Evolutionary conservation across 805 yeast genomes (phyloP).

Genomic region (Ogataea paradorogensis): DNA sequence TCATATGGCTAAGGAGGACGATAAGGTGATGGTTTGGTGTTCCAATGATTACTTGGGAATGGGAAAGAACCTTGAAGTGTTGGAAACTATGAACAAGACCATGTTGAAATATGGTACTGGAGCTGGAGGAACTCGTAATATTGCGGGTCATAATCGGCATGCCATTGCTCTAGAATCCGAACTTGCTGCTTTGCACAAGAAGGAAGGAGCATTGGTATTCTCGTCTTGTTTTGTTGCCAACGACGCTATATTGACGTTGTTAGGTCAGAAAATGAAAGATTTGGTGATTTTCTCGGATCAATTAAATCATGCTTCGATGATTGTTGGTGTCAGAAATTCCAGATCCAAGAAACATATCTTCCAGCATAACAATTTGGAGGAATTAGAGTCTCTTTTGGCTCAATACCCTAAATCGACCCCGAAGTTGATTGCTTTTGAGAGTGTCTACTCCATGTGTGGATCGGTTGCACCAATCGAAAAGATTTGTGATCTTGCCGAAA

Average conservation of each 20-base stretch:
- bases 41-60: constrained; percentile 96
- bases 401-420: constrained; percentile 85
- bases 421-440: constrained; percentile 93
- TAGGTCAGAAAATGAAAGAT: constrained; percentile 88
- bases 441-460: constrained; percentile 98
- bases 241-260: constrained; percentile 86
- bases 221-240: constrained; percentile 96
- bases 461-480: constrained; percentile 90
- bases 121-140: constrained; percentile 98
- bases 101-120: constrained; percentile 94
- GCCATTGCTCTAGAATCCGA: constrained; percentile 87
- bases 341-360: constrained; percentile 84
- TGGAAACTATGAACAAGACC: constrained; percentile 72
- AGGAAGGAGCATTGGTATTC: constrained; percentile 92
- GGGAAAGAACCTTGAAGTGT: constrained; percentile 76
- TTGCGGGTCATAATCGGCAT: constrained; percentile 93
- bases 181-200: constrained; percentile 86
- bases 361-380: constrained; percentile 84
- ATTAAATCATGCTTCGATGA: constrained; percentile 97
- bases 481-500: constrained; percentile 94
- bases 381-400: constrained; percentile 75
- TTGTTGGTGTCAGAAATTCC: constrained; percentile 90
- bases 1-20: constrained; percentile 69
- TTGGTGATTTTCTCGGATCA: constrained; percentile 91
- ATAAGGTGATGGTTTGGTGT: constrained; percentile 98